Evolutionary conservation across 2,329 filamentous ascomycete species (phyloP).

Genomic region (Stachybotrys echinatus): DNA sequence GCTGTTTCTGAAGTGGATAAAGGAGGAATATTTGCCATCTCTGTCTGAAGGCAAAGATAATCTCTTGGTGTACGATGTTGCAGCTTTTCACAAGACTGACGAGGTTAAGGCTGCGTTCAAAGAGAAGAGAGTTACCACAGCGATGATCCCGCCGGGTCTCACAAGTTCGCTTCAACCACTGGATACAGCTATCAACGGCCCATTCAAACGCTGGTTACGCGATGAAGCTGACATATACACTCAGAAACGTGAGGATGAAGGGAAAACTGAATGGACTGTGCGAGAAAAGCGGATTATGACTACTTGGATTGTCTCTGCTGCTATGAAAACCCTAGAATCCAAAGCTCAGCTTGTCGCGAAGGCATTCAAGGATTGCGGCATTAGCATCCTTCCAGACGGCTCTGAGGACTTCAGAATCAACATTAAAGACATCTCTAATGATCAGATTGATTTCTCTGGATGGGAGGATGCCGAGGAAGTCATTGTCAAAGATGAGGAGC

Average conservation of each 20-base stretch:
- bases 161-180: conserved; percentile 2
- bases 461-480: neutral
- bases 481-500: neutral
- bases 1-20: conserved; percentile 1
- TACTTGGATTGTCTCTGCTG: neutral
- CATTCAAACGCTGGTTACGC: conserved; percentile 1
- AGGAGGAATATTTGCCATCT: neutral
- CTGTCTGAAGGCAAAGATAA: neutral
- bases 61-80: neutral
- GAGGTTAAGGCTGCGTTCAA: neutral
- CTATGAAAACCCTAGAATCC: neutral
- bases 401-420: neutral
- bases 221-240: neutral
- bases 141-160: neutral
- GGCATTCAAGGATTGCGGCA: conserved; percentile 1
- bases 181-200: conserved; percentile 1
- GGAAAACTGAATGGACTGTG: neutral
- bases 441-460: conserved; percentile 1
- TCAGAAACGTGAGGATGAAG: neutral
- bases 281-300: conserved; percentile 1
- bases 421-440: neutral
- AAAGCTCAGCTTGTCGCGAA: neutral
- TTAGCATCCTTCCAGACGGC: conserved; percentile 1
- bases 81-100: conserved; percentile 2
- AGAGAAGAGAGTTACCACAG: neutral